Conservation (phyloP, 2,329 filamentous ascomycete species). For the Diaporthe sp. region DNA sequence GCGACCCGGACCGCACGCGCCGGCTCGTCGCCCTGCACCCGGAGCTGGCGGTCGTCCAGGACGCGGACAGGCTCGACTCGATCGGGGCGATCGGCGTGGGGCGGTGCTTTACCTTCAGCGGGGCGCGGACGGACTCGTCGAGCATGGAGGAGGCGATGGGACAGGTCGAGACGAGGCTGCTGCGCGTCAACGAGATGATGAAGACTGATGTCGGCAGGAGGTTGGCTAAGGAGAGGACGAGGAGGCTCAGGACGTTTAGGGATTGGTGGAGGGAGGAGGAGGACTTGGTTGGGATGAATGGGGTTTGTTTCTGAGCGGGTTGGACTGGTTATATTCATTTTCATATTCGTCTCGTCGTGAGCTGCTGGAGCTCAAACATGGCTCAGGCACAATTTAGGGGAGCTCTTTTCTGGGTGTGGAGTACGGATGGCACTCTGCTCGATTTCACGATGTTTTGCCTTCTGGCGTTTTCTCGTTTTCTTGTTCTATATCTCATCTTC, state of each 20-base stretch:
- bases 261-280: slow-evolving; percentile 70
- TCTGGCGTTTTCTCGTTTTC: background rate
- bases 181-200: slow-evolving; percentile 74
- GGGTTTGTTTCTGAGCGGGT: slow-evolving; percentile 27
- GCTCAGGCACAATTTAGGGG: background rate
- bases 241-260: slow-evolving; percentile 64
- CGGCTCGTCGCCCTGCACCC: slow-evolving; percentile 74
- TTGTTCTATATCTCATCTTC: background rate
- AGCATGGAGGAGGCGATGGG: slow-evolving; percentile 75
- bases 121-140: slow-evolving; percentile 65
- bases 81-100: slow-evolving; percentile 89
- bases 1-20: slow-evolving; percentile 71
- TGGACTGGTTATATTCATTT: background rate
- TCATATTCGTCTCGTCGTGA: background rate
- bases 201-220: slow-evolving; percentile 69
- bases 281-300: slow-evolving; percentile 25
- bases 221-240: slow-evolving; percentile 66
- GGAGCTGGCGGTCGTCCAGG: slow-evolving; percentile 88
- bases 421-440: background rate
- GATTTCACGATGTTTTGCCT: background rate
- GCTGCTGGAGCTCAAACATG: background rate
- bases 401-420: background rate
- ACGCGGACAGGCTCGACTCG: slow-evolving; percentile 92
- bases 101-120: slow-evolving; percentile 81
- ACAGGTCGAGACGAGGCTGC: slow-evolving; percentile 83